Percentiles rank a stretch among this genome's conserved stretches.
Conservation (phyloP, 2,329 filamentous ascomycete species). For the Trichophyton mentagrophytes region DNA sequence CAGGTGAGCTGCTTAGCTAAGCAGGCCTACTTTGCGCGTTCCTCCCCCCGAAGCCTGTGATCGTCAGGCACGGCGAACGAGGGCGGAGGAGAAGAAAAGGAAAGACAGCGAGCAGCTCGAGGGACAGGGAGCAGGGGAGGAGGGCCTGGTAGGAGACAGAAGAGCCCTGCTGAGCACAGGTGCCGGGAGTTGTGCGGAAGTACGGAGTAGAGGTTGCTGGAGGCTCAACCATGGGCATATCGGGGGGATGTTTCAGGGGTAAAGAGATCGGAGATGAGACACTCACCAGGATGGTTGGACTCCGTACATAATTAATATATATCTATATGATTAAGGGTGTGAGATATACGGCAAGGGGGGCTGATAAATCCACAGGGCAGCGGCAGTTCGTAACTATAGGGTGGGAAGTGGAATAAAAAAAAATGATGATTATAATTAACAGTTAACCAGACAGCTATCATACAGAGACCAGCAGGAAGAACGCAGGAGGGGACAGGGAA, state of each 20-base stretch:
- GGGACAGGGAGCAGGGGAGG: background rate
- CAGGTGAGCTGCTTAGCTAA: background rate
- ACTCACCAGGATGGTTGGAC: background rate
- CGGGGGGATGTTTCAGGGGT: constrained; percentile 1
- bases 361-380: background rate
- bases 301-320: background rate
- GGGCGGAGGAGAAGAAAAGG: background rate
- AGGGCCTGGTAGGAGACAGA: background rate
- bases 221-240: background rate
- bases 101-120: background rate
- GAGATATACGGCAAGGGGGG: background rate
- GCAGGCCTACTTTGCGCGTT: background rate
- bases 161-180: background rate
- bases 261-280: background rate
- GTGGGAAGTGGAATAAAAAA: background rate
- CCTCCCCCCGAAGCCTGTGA: too few species aligned
- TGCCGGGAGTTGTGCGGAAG: background rate
- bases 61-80: background rate
- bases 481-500: background rate
- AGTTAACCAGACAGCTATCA: background rate
- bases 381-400: background rate
- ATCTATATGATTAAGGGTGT: background rate
- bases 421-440: background rate
- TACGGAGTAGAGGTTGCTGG: background rate
- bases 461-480: background rate